Evolutionary conservation across 768 basidiomycete genomes (phyloP).

Genomic region (Cystofilobasidium bisporidii): DNA sequence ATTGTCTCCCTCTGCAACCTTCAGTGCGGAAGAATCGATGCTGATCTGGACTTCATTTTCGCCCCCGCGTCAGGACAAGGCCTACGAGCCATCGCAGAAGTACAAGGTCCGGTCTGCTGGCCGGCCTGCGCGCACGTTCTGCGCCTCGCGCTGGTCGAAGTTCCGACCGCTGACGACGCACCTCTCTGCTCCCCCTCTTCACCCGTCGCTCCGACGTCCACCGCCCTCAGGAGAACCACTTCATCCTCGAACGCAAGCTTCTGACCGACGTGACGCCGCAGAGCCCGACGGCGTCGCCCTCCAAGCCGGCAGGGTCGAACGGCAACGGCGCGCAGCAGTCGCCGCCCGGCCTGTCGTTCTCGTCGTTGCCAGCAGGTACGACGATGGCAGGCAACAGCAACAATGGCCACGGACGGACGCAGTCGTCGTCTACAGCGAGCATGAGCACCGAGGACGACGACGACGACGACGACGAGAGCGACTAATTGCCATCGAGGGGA

Average conservation of each 20-base stretch:
- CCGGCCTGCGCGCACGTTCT: background rate
- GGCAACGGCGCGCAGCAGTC: background rate
- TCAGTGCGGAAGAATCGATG: no score
- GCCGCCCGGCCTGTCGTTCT: background rate
- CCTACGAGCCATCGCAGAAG: constrained; percentile 79
- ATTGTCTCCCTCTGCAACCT: no score
- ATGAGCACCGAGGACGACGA: background rate
- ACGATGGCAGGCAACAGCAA: background rate
- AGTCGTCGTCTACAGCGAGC: background rate
- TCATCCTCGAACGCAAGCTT: constrained; percentile 76
- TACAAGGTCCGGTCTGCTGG: constrained; percentile 52
- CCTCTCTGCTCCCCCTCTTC: no score
- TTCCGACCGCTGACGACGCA: no score
- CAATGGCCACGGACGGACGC: background rate
- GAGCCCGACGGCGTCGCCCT: background rate
- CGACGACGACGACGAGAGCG: constrained; percentile 2
- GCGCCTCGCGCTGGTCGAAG: no score
- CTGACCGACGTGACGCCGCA: constrained; percentile 49
- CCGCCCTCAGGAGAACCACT: constrained; percentile 63
- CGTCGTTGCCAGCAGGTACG: background rate
- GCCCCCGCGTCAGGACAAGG: constrained; percentile 41
- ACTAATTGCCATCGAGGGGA: no score
- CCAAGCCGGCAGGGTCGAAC: background rate
- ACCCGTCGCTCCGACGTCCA: no score
- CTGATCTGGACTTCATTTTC: background rate